Evolutionary conservation across 2,329 filamentous ascomycete genomes (phyloP).

Genomic region (Claviceps africana): DNA sequence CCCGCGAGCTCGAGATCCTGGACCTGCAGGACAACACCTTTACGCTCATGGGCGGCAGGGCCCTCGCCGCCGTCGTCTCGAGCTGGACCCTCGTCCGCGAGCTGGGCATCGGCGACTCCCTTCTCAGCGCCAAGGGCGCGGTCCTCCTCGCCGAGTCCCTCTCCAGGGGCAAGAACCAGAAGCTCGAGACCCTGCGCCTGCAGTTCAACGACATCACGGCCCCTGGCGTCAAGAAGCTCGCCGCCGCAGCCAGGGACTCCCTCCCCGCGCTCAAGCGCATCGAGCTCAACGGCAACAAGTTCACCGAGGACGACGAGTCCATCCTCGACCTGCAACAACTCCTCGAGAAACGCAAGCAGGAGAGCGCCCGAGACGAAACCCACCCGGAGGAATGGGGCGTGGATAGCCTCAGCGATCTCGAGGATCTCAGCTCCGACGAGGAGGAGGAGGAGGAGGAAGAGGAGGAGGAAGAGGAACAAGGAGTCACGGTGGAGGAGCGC

Average conservation of each 20-base stretch:
- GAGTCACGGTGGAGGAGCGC: constrained; percentile 45
- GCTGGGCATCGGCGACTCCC: constrained; percentile 77
- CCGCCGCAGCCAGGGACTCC: constrained; percentile 49
- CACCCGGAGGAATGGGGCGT: constrained; percentile 74
- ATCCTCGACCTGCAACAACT: constrained; percentile 55
- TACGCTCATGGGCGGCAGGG: constrained; percentile 63
- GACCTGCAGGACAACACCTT: constrained; percentile 98
- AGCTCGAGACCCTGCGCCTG: constrained; percentile 67
- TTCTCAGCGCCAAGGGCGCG: constrained; percentile 66
- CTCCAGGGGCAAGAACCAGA: constrained; percentile 58
- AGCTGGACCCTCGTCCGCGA: constrained; percentile 67
- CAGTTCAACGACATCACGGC: constrained; percentile 92
- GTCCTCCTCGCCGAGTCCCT: constrained; percentile 61
- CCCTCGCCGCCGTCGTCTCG: constrained; percentile 59
- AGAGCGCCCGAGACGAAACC: constrained; percentile 48
- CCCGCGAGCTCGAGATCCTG: constrained; percentile 55
- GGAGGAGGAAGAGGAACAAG: constrained; percentile 43
- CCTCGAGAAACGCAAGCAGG: constrained; percentile 66
- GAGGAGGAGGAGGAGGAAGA: constrained; percentile 46
- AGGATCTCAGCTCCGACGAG: constrained; percentile 58
- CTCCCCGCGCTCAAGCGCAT: constrained; percentile 71
- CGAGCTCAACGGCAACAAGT: constrained; percentile 93
- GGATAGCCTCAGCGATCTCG: constrained; percentile 75
- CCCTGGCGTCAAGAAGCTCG: constrained; percentile 57
- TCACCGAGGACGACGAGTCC: constrained; percentile 68